Evolutionary conservation across 495 filamentous ascomycete species (phyloP), one percentile per base, ranked within the genome.

Genomic region (Xylaria cubensis): DNA sequence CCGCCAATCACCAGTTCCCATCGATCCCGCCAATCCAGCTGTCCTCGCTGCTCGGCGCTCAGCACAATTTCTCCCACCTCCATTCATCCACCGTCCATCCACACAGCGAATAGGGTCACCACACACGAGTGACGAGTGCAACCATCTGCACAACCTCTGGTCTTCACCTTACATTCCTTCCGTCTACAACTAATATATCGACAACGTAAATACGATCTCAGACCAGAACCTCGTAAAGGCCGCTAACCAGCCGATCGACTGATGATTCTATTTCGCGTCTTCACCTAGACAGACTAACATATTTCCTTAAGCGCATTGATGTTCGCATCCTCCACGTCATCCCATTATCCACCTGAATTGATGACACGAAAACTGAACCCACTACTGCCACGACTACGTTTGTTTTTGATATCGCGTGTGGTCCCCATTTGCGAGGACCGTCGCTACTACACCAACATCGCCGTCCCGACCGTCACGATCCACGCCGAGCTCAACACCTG

Each of bases 261-360:
- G 58, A 63, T 41, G 61, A 59, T 36, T 21, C 29, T 67, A 21
- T 66, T 72, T 72, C 62, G 53, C 41, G 41, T 46, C 44, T 59
- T 32, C 41, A 24, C 41, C 63, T 21, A 48, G 48, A 71, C 36
- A 24, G 5, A 72, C 44, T 41, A 46, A 17, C 56, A 34, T 61
- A 58, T 39, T n/a, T 29, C 1, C 70, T 50, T 21, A n/a, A 39
- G 70, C 70, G 70, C 70, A 72, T 66, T 51, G 39, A 67, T 67
- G 63, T 53, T 42, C 70, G 50, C 70, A 65, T 50, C 50, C 36
- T 67, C 62, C 70, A 72, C 70, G 70, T 67, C 63, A 72, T 61
- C 51, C 48, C 26, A n/a, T 42, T 46, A 51, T 61, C 51, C 70
- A 66, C 50, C 51, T 41, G 63, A 59, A 67, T 67, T 34, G 63